Conservation (phyloP, 805 yeast species). For the Metschnikowia picachoensis region DNA sequence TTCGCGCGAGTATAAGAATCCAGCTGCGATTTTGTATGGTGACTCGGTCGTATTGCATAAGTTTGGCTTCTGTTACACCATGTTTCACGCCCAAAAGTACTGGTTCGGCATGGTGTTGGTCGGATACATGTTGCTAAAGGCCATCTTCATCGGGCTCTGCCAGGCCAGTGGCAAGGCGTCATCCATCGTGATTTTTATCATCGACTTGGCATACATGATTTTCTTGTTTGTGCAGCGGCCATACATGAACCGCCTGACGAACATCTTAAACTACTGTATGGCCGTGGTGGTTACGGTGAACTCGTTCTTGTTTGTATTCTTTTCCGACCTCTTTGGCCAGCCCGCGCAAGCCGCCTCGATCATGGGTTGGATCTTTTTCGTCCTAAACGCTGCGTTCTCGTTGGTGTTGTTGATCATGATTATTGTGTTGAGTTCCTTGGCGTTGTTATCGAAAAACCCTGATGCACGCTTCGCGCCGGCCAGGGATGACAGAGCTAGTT, state of each 20-base stretch:
- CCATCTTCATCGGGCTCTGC: conserved; percentile 70
- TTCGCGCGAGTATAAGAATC: conserved; percentile 58
- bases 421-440: conserved; percentile 59
- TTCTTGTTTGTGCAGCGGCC: conserved; percentile 65
- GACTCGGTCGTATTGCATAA: conserved; percentile 66
- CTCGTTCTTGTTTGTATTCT: conserved; percentile 81
- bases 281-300: conserved; percentile 70
- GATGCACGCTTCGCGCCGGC: conserved; percentile 87
- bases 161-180: conserved; percentile 82
- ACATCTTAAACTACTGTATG: conserved; percentile 68
- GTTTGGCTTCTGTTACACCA: conserved; percentile 86
- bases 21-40: conserved; percentile 85
- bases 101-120: conserved; percentile 77
- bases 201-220: conserved; percentile 68
- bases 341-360: conserved; percentile 73
- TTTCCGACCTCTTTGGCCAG: conserved; percentile 80
- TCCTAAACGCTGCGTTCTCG: conserved; percentile 86
- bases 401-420: conserved; percentile 67
- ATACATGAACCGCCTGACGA: conserved; percentile 78
- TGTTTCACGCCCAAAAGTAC: conserved; percentile 76
- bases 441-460: conserved; percentile 75
- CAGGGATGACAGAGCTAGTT: conserved; percentile 87
- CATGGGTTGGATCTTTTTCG: conserved; percentile 89
- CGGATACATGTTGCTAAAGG: conserved; percentile 59
- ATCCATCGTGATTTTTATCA: conserved; percentile 67